A percentile compares a stretch with the other conserved stretches of the same genome.
Evolutionary conservation across 257 asterid species (phyloP).

Genomic region (Hygrophila difformis): DNA sequence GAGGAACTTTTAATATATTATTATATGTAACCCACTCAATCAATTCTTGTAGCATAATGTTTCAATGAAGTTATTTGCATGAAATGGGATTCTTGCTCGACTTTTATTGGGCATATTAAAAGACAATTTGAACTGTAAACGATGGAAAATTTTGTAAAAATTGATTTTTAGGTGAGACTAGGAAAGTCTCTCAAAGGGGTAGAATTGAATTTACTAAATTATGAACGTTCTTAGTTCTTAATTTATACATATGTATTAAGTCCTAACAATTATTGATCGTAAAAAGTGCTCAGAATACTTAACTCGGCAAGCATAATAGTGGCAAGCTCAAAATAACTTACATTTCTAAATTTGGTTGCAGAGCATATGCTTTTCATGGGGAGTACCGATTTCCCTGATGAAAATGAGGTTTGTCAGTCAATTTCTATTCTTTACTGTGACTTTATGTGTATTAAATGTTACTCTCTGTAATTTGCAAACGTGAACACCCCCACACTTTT

Average conservation of each 20-base stretch:
- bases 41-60: too few relatives aligned
- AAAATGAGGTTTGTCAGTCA: constrained; percentile 73
- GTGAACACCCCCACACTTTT: constrained; percentile 4
- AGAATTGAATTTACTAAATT: constrained; percentile 9
- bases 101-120: neutral
- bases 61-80: neutral
- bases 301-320: too few relatives aligned
- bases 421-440: constrained; percentile 4
- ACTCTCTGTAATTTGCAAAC: constrained; percentile 8
- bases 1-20: too few relatives aligned
- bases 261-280: too few relatives aligned
- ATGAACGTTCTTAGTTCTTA: too few relatives aligned
- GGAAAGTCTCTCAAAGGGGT: neutral
- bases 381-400: constrained; percentile 89
- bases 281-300: too few relatives aligned
- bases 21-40: neutral
- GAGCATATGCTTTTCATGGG: constrained; percentile 99
- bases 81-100: constrained; percentile 8
- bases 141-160: neutral
- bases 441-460: constrained; percentile 8
- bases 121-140: neutral
- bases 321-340: constrained; percentile 1
- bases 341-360: constrained; percentile 29
- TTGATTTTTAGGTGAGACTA: neutral
- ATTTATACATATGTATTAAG: too few relatives aligned